phyloP scores from a whole-genome alignment of 2,329 filamentous ascomycete genomes.

The Mollisiaceae sp. region DNA sequence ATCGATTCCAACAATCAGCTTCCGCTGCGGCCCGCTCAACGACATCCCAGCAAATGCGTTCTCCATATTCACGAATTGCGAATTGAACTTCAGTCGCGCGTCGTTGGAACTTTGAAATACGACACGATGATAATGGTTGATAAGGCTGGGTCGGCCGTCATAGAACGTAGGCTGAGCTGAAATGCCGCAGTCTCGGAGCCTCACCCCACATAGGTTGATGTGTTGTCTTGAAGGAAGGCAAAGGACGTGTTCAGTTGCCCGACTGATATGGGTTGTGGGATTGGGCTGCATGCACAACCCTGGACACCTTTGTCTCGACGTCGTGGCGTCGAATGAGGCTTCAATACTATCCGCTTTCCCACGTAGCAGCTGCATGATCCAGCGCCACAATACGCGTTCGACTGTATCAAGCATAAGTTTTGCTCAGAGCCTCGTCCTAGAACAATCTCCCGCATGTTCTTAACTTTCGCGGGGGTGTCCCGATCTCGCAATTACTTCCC shows the following conservation, averaged over 20 bases:
- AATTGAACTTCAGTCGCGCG: too few relatives aligned
- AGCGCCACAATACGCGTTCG: constrained; percentile 1
- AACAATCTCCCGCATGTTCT: neutral
- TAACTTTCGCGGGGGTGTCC: neutral
- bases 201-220: neutral
- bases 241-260: neutral
- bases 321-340: neutral
- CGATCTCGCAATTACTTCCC: too few relatives aligned
- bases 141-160: neutral
- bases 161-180: neutral
- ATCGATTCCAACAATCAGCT: constrained; percentile 16
- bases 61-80: neutral
- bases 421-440: neutral
- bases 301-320: neutral
- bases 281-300: neutral
- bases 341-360: neutral
- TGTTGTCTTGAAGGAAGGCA: neutral
- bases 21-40: constrained; percentile 11
- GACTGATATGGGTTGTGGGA: neutral
- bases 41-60: neutral
- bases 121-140: neutral
- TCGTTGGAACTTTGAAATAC: neutral
- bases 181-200: neutral
- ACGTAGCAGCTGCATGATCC: neutral
- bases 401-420: neutral